These are phyloP conservation scores for Bipolaris bicolor DNA, from an alignment of 2,329 filamentous ascomycete genomes.

Conservation along the genomic window DNA sequence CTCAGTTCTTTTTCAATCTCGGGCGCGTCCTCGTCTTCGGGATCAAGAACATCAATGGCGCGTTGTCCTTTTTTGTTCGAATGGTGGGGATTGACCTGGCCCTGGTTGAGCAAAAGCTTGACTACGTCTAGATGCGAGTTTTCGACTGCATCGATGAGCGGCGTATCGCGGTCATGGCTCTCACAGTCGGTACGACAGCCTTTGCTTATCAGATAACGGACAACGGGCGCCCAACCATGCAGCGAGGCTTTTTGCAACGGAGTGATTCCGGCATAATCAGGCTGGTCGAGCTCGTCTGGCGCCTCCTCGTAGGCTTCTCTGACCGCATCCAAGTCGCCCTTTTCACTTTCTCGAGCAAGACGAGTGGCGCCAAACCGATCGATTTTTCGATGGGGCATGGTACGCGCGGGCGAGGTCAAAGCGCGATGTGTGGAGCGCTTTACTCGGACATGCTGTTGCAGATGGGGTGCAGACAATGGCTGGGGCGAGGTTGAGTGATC, in stretches of 20 bases:
- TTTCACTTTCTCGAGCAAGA: constrained; percentile 86
- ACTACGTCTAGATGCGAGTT: constrained; percentile 93
- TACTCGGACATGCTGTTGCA: constrained; percentile 58
- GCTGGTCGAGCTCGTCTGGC: constrained; percentile 84
- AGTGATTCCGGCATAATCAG: constrained; percentile 95
- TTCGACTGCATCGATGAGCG: constrained; percentile 93
- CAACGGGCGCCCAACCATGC: constrained; percentile 84
- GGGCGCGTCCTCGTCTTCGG: constrained; percentile 76
- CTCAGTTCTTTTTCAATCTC: constrained; percentile 78
- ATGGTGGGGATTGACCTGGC: constrained; percentile 82
- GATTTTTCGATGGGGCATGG: constrained; percentile 79
- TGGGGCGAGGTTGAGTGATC: constrained; percentile 47
- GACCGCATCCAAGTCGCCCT: constrained; percentile 79
- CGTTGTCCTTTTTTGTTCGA: constrained; percentile 93
- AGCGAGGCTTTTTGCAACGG: constrained; percentile 92
- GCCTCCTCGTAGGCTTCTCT: constrained; percentile 77
- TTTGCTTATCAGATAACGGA: constrained; percentile 82
- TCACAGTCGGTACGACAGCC: constrained; percentile 85
- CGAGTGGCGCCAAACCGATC: constrained; percentile 92
- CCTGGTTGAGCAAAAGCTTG: constrained; percentile 79
- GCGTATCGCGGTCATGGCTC: constrained; percentile 79
- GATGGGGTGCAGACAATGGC: constrained; percentile 34
- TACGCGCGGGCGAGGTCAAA: constrained; percentile 55
- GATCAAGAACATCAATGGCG: constrained; percentile 80
- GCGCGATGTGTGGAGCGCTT: constrained; percentile 67